Evolutionary conservation across 257 asterid genomes (phyloP), one percentile per base, ranked within the genome.

Genomic region (Scutellaria minor): DNA sequence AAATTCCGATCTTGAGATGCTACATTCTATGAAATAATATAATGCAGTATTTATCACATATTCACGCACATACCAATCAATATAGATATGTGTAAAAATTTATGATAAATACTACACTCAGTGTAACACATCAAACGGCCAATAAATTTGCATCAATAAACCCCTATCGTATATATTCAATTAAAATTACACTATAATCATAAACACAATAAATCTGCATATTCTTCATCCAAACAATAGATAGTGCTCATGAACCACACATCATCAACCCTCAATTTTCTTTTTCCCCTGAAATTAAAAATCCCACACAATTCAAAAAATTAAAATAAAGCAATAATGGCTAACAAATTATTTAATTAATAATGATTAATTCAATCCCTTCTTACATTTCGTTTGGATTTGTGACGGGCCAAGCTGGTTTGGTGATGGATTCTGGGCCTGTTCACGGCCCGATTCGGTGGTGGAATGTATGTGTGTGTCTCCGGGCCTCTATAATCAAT

Each of bases 401-500:
- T 79, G 13, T 39, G 72, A 59, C 64, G 81, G 78, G 79, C 80
- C 83, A 51, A 24, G 73, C 31, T 48, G 54, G 74, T 7, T 9
- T 54, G 79, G 2, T 69, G 82, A 4, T 80, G 80, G 78, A 64
- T 55, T 6, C 51, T 70, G 39, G 81, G 86, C 64, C 72, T 64
- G 48, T 18, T 72, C 7, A 72, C 79, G 65, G 78, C 82, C 81
- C 84, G 80, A 60, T 64, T 82, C 5, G 88, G 88, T 46, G 88
- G 85, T 31, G 88, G 84, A 45, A 63, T 42, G 20, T 79, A 70
- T 0, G 84, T 70, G 74, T 83, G 91, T n/a, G 91, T 82, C 70
- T 83, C 88, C 44, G 88, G 88, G 1, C 90, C 88, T 79, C 83
- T 77, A 66, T 82, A 86, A 61, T 83, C 91, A 68, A 86, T 83